phyloP scores from a whole-genome alignment of 306 rosid species.

The Prosopis cineraria region DNA sequence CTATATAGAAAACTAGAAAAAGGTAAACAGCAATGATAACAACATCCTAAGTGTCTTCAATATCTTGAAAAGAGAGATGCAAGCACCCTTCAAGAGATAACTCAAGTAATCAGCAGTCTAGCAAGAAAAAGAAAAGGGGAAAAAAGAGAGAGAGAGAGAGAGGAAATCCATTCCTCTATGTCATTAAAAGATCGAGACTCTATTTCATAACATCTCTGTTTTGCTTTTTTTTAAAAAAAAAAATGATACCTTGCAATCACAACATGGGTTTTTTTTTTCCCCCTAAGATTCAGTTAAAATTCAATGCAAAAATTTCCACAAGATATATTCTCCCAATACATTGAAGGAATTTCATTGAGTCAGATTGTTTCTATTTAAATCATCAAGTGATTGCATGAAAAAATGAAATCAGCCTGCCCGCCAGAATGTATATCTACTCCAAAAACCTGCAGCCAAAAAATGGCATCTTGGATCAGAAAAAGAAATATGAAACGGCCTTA shows the following conservation, averaged over 20 bases:
- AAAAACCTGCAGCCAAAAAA: slow-evolving; percentile 70
- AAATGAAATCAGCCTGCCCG: slow-evolving; percentile 46
- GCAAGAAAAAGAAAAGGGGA: not conserved
- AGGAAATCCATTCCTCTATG: slow-evolving; percentile 9
- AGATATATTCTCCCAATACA: slow-evolving; percentile 17
- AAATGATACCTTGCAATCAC: not conserved
- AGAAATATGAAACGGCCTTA: slow-evolving; percentile 18
- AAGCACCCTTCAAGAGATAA: slow-evolving; percentile 35
- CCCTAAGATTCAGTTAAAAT: not conserved
- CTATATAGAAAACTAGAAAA: slow-evolving; percentile 43
- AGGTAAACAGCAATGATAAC: slow-evolving; percentile 32
- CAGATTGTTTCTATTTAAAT: not conserved
- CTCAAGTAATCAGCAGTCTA: slow-evolving; percentile 2
- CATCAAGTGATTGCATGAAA: slow-evolving; percentile 14
- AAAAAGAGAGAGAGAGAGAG: too few species aligned
- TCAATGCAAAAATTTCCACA: not conserved
- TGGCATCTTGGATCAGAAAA: slow-evolving; percentile 15
- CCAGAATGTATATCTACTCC: slow-evolving; percentile 97
- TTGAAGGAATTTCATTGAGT: not conserved
- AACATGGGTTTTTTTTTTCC: not conserved
- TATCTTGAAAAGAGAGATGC: slow-evolving; percentile 22
- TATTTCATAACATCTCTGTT: slow-evolving; percentile 6
- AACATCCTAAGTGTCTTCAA: slow-evolving; percentile 30
- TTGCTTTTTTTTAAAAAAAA: slow-evolving; percentile 29
- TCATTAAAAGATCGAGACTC: slow-evolving; percentile 11